phyloP scores from a whole-genome alignment of 1,284 basidiomycete species.

The Tylopilus sp. region DNA sequence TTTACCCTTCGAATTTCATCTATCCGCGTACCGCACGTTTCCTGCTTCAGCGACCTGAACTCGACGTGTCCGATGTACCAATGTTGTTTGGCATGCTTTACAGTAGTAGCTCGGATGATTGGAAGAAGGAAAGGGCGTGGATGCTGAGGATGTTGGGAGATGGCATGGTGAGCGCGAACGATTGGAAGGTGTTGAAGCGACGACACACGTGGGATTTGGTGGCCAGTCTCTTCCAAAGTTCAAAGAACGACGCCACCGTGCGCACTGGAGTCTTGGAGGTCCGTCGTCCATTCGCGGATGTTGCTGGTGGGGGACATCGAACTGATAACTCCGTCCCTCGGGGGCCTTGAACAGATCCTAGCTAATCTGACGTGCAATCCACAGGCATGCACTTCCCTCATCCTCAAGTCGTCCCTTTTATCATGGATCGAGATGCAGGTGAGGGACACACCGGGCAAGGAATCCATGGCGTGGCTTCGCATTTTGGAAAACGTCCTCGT shows the following conservation, averaged over 20 bases:
- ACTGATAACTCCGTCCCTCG: neutral
- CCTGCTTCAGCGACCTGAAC: slow-evolving; percentile 53
- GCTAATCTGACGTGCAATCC: slow-evolving; percentile 64
- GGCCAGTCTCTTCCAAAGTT: slow-evolving; percentile 72
- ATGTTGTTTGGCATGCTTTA: slow-evolving; percentile 77
- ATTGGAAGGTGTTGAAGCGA: slow-evolving; percentile 78
- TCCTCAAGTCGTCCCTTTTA: slow-evolving; percentile 65
- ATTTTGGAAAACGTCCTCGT: slow-evolving; percentile 67
- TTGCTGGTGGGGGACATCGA: neutral
- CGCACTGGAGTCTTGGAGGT: slow-evolving; percentile 67
- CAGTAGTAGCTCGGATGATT: slow-evolving; percentile 57
- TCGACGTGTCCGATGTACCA: slow-evolving; percentile 56
- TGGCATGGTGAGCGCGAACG: slow-evolving; percentile 65
- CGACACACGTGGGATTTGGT: slow-evolving; percentile 86
- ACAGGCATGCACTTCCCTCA: slow-evolving; percentile 61
- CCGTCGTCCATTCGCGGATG: neutral
- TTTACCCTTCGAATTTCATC: slow-evolving; percentile 49
- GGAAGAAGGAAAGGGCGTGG: slow-evolving; percentile 84
- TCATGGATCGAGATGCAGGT: slow-evolving; percentile 79
- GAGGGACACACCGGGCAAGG: slow-evolving; percentile 26
- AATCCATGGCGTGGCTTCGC: slow-evolving; percentile 58
- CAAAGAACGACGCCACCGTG: slow-evolving; percentile 49
- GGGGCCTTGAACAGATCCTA: slow-evolving; percentile 49
- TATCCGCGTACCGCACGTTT: slow-evolving; percentile 55
- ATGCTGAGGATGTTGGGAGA: slow-evolving; percentile 71